Conservation (phyloP, 306 rosid genomes). For the Vigna hirtella region DNA sequence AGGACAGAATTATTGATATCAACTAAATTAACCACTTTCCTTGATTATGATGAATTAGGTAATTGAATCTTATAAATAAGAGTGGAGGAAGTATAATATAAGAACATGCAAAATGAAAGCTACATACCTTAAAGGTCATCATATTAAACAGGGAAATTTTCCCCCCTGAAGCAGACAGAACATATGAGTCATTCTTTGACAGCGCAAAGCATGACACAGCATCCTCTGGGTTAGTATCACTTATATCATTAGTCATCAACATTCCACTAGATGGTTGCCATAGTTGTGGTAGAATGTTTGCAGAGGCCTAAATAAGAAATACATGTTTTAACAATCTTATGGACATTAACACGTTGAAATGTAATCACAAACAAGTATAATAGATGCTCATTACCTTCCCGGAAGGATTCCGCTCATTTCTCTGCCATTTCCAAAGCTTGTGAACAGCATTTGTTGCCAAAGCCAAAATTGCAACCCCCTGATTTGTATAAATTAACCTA, state of each 20-base stretch:
- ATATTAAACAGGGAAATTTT: conserved; percentile 97
- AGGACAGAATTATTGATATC: too few species aligned
- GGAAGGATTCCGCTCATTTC: conserved; percentile 68
- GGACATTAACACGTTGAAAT: conserved; percentile 40
- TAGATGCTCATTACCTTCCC: conserved; percentile 65
- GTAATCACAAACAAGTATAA: conserved; percentile 35
- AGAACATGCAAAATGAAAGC: conserved; percentile 29
- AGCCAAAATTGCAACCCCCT: conserved; percentile 90
- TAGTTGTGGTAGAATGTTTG: conserved; percentile 75
- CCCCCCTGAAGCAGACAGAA: conserved; percentile 99
- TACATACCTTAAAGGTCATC: conserved; percentile 97
- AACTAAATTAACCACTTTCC: too few species aligned
- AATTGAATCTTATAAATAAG: neutral
- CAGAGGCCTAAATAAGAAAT: conserved; percentile 70
- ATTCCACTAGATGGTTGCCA: conserved; percentile 99
- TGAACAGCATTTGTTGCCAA: conserved; percentile 98
- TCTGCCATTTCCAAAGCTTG: conserved; percentile 99
- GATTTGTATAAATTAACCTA: conserved; percentile 93
- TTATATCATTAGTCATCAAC: conserved; percentile 93
- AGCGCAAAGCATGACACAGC: conserved; percentile 98
- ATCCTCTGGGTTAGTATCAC: conserved; percentile 93
- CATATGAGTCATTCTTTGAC: conserved; percentile 96
- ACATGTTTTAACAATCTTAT: conserved; percentile 48
- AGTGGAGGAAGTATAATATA: neutral
- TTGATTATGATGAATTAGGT: neutral